Conservation (phyloP, 1,284 basidiomycete species). For the Hemileia vastatrix region DNA sequence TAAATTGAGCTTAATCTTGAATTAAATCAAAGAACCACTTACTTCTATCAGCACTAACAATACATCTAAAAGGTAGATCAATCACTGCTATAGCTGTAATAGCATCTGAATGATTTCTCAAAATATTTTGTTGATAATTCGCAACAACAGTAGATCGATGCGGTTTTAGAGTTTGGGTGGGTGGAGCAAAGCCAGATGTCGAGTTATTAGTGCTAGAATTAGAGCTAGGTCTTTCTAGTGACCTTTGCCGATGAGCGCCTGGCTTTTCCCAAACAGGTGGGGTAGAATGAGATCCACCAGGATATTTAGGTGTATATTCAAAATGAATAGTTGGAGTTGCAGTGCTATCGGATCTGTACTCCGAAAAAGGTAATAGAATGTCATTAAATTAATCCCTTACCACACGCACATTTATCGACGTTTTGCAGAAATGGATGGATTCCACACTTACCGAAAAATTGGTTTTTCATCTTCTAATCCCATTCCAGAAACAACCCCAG, state of each 20-base stretch:
- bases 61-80: conserved; percentile 74
- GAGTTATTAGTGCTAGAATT: conserved; percentile 10
- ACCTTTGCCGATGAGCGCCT: conserved; percentile 23
- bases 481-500: conserved; percentile 60
- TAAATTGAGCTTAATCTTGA: too few relatives aligned
- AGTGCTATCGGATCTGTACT: conserved; percentile 12
- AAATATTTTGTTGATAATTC: conserved; percentile 63
- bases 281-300: too few relatives aligned
- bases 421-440: neutral
- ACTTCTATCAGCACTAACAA: conserved; percentile 64
- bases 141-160: conserved; percentile 67
- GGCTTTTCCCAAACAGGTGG: too few relatives aligned
- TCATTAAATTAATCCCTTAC: neutral
- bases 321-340: conserved; percentile 24
- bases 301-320: conserved; percentile 5
- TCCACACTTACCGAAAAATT: conserved; percentile 54
- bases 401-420: neutral
- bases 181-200: conserved; percentile 48
- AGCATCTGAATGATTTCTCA: conserved; percentile 70
- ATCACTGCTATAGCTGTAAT: conserved; percentile 69
- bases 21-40: too few relatives aligned
- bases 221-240: conserved; percentile 5
- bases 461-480: conserved; percentile 61
- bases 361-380: neutral
- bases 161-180: too few relatives aligned